Percentiles rank a stretch among this genome's conserved stretches.
phyloP scores from a whole-genome alignment of 2,329 filamentous ascomycete species.

The Lachnum nothofagi region DNA sequence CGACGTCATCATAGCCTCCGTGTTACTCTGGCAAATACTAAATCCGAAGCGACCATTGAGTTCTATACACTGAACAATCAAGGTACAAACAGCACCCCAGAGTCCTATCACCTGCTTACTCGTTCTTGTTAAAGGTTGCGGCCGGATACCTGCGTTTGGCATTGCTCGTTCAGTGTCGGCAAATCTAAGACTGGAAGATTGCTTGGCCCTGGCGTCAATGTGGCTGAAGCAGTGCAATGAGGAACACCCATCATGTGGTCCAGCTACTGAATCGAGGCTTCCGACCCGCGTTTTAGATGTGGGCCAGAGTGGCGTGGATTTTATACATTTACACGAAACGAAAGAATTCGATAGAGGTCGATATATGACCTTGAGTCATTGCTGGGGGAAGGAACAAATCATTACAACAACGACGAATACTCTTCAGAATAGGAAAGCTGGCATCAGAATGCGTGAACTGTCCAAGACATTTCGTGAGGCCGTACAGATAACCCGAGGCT shows the following conservation, averaged over 20 bases:
- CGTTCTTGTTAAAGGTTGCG: not conserved
- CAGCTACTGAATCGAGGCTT: not conserved
- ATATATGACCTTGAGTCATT: conserved; percentile 3
- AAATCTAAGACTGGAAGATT: not conserved
- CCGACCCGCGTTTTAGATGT: conserved; percentile 1
- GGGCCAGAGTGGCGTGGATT: not conserved
- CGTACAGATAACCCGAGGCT: not conserved
- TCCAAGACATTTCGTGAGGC: conserved; percentile 1
- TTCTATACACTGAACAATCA: not conserved
- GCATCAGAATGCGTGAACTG: not conserved
- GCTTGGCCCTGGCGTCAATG: not conserved
- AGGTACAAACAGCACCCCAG: not conserved
- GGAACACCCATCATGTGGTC: not conserved
- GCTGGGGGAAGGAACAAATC: conserved; percentile 3
- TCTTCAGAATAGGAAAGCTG: not conserved
- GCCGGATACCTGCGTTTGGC: not conserved
- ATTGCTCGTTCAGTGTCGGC: not conserved
- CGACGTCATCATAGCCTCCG: not conserved
- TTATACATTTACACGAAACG: not conserved
- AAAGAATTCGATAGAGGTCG: not conserved
- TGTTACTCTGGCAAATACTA: not conserved
- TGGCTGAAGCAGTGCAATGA: conserved; percentile 2
- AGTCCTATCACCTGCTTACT: not conserved
- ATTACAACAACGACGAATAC: conserved; percentile 2
- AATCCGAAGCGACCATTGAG: not conserved